Percentiles rank a stretch among this genome's conserved stretches.
Evolutionary conservation across 208 protist species (phyloP).

Genomic region (Acanthamoeba healyi): DNA sequence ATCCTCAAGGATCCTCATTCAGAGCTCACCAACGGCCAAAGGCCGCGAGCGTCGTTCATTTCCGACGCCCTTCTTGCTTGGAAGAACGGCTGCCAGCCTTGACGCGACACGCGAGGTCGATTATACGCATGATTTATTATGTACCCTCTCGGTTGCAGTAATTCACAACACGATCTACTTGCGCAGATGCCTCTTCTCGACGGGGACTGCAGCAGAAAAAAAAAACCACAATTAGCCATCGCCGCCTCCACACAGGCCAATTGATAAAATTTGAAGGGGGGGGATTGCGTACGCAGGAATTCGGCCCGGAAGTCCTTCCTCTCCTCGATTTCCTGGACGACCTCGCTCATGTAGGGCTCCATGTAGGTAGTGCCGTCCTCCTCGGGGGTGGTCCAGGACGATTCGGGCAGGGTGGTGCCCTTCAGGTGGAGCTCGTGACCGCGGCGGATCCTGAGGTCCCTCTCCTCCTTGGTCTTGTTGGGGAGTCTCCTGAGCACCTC

Average conservation of each 20-base stretch:
- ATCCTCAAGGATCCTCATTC: not conserved
- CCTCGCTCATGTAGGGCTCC: constrained; percentile 69
- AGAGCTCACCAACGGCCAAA: not conserved
- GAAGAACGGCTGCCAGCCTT: no score
- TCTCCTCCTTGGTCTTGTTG: constrained; percentile 45
- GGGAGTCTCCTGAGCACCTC: constrained; percentile 57
- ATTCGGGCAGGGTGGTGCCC: constrained; percentile 37
- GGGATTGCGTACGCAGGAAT: constrained; percentile 20
- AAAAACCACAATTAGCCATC: not conserved
- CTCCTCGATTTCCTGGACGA: constrained; percentile 71
- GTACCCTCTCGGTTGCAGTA: not conserved
- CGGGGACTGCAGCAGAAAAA: constrained; percentile 26
- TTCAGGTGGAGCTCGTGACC: constrained; percentile 70
- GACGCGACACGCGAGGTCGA: not conserved
- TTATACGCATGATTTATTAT: constrained; percentile 13
- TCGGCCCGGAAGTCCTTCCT: constrained; percentile 65
- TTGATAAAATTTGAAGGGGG: not conserved
- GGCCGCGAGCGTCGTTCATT: not conserved
- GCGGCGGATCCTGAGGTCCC: constrained; percentile 14
- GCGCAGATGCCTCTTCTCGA: constrained; percentile 61
- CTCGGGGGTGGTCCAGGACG: constrained; percentile 39
- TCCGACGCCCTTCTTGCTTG: not conserved
- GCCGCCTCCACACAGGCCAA: not conserved
- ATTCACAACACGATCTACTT: not conserved
- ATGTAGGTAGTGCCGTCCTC: constrained; percentile 56